Percentiles rank a stretch among this genome's conserved stretches.
These are phyloP conservation scores for Penicillium argentinense DNA, from an alignment of 495 filamentous ascomycete genomes.

Conservation along the genomic window DNA sequence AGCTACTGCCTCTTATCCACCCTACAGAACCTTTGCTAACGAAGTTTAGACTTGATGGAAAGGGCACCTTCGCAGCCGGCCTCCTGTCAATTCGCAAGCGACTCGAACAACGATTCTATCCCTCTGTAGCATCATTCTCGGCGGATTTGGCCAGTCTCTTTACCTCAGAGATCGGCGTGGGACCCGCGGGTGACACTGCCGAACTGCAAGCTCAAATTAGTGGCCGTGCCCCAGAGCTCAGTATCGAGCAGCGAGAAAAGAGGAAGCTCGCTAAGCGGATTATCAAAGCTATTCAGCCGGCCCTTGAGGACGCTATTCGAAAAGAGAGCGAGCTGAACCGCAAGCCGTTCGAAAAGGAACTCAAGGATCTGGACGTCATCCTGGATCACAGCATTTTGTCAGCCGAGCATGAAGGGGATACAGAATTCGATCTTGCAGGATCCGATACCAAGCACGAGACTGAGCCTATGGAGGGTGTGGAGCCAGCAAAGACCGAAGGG, in stretches of 20 bases:
- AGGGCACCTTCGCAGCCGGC: conserved; percentile 65
- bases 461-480: conserved; percentile 23
- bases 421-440: conserved; percentile 17
- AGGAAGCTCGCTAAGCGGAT: conserved; percentile 78
- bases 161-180: conserved; percentile 61
- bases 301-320: conserved; percentile 71
- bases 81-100: conserved; percentile 62
- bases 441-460: conserved; percentile 8
- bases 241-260: conserved; percentile 62
- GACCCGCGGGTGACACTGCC: conserved; percentile 50
- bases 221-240: conserved; percentile 55
- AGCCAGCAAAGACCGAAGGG: conserved; percentile 6
- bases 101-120: conserved; percentile 71
- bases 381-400: conserved; percentile 59
- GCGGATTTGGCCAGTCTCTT: conserved; percentile 71
- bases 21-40: conserved; percentile 35
- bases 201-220: conserved; percentile 54
- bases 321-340: conserved; percentile 78
- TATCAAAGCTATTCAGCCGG: conserved; percentile 72
- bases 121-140: conserved; percentile 70
- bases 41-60: conserved; percentile 65
- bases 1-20: conserved; percentile 32
- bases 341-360: conserved; percentile 64
- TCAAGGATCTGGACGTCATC: conserved; percentile 71
- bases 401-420: conserved; percentile 27